These are phyloP conservation scores for Eimeria sp. DNA, from an alignment of 169 alveolate species.

Conservation along the genomic window DNA sequence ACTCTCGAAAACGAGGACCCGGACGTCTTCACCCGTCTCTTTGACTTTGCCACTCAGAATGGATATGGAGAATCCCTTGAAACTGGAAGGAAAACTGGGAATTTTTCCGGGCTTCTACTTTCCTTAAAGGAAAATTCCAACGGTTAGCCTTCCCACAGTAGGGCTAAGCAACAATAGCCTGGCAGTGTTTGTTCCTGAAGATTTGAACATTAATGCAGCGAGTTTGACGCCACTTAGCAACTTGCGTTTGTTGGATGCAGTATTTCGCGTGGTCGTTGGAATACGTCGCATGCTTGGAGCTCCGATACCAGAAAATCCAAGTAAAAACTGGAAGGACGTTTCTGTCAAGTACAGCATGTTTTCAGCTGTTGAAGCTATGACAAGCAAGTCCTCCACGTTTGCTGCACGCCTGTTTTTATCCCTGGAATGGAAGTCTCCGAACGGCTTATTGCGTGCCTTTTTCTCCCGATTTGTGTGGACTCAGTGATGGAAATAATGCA, in stretches of 20 bases:
- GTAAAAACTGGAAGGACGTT: slow-evolving; percentile 35
- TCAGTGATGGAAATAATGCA: slow-evolving; percentile 53
- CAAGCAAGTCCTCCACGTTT: background rate
- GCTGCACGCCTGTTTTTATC: background rate
- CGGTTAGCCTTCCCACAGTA: slow-evolving; percentile 24
- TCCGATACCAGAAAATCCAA: background rate
- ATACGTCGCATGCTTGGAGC: slow-evolving; percentile 36
- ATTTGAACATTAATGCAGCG: background rate
- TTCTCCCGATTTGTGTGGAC: background rate
- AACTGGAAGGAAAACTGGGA: slow-evolving; percentile 43
- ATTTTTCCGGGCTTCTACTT: background rate
- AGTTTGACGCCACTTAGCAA: background rate
- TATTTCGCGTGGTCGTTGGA: slow-evolving; percentile 12
- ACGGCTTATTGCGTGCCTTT: background rate
- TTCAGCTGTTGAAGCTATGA: slow-evolving; percentile 21
- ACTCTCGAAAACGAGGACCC: slow-evolving; percentile 26
- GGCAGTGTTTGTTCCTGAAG: background rate
- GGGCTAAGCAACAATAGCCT: background rate
- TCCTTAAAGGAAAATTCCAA: slow-evolving; percentile 3
- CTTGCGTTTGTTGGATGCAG: slow-evolving; percentile 8
- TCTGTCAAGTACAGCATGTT: slow-evolving; percentile 24
- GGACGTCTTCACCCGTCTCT: background rate
- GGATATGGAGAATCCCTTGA: slow-evolving; percentile 54
- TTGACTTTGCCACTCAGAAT: slow-evolving; percentile 30
- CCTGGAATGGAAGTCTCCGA: background rate